Base-by-base conservation (phyloP, 495 filamentous ascomycete genomes). In the Achaetomiella virescens region DNA sequence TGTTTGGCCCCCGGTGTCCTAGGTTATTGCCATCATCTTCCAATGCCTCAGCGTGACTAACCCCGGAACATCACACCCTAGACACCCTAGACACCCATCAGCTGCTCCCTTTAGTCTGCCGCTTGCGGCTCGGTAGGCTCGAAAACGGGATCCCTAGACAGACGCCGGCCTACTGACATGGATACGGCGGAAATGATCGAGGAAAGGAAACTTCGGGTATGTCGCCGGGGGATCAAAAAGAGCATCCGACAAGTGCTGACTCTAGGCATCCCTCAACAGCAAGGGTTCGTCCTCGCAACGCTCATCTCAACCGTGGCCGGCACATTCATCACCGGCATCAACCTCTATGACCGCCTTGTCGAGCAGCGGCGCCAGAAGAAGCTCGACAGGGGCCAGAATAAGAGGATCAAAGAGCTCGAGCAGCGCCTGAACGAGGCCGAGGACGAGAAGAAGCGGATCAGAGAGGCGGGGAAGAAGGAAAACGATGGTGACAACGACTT, bases 141-240 rank as follows among this genome's bases (percentile, higher is more conserved):
- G n/a, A 7, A 6, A 17, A 7, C 3, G 6, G 20, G 25, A 25
- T 46, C 21, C 3, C 20, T 27, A 31, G 27, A 31, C 27, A n/a
- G n/a, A n/a, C 7, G 10, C 43, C 2, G 6, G 5, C 10, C 25
- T 22, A 24, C 40, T 48, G 60, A 37, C 21, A 81, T 81, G 70
- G 83, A 86, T 63, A 79, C 82, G 56, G 81, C 84, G 47, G 75
- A 75, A 35, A 75, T 78, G 63, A 83, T 81, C 48, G 76, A 77
- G 20, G 84, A 85, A 61, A 81, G 58, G 25, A 57, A 40, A 11
- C 50, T 70, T 17, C 65, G 38, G 42, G 55, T 51, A 27, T 18
- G 42, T 35, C 8, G 6, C 11, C 22, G n/a, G 18, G 33, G 38
- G 9, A 27, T 29, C 25, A 22, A 6, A 29, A 27, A 1, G 1